Evolutionary conservation across 768 basidiomycete genomes (phyloP).

Genomic region (Amanita thiersii): DNA sequence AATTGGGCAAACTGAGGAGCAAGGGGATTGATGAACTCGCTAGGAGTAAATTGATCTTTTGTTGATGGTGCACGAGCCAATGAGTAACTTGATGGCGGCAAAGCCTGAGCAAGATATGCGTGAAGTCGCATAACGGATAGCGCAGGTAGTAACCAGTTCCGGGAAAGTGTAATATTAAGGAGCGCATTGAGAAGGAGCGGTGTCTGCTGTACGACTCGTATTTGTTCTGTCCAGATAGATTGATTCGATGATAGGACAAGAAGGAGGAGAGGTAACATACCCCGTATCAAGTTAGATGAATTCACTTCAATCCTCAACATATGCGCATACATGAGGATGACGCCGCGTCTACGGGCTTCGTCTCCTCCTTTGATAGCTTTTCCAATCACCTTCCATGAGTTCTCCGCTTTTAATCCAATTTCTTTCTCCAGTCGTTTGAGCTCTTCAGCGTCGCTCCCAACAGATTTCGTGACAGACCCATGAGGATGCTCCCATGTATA

Average conservation of each 20-base stretch:
- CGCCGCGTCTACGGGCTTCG: conserved; percentile 40
- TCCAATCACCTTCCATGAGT: conserved; percentile 45
- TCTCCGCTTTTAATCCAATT: conserved; percentile 39
- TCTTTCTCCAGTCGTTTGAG: conserved; percentile 32
- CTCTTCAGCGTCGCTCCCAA: conserved; percentile 32
- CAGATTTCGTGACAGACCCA: conserved; percentile 16
- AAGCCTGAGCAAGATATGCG: conserved; percentile 76
- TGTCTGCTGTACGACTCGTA: conserved; percentile 56
- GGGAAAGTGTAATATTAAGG: conserved; percentile 73
- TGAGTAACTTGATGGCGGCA: conserved; percentile 35
- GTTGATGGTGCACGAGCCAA: not conserved
- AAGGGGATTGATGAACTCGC: conserved; percentile 2
- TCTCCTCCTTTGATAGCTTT: conserved; percentile 27
- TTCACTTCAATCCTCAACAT: conserved; percentile 60
- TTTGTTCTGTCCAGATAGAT: conserved; percentile 51
- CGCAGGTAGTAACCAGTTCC: conserved; percentile 83
- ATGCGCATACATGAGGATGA: conserved; percentile 80
- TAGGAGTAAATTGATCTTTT: no score
- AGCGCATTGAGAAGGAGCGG: conserved; percentile 73
- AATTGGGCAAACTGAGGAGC: conserved; percentile 55
- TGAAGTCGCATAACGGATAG: conserved; percentile 77
- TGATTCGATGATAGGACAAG: conserved; percentile 4
- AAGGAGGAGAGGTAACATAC: conserved; percentile 31
- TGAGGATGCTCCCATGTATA: conserved; percentile 48
- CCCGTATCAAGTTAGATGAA: conserved; percentile 46